Base-by-base conservation (phyloP, 208 protist species). In the Trypanosomatidae sp. region DNA sequence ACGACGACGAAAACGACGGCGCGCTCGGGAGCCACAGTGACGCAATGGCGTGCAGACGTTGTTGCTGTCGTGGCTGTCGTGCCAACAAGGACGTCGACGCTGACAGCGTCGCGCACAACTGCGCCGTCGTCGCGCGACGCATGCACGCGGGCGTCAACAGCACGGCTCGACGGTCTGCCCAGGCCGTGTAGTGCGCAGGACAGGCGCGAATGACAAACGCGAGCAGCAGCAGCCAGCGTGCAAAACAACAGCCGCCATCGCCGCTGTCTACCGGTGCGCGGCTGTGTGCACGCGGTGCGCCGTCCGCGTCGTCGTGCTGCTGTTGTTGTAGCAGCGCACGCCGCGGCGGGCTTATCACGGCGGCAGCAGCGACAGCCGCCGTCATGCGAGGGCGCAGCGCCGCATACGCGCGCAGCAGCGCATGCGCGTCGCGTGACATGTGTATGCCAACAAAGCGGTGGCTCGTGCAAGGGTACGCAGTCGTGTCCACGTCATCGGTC, bases 121-220 rank as follows among this genome's bases (percentile, higher is more conserved):
- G 11, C n/a, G 11, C n/a, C n/a, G 11, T n/a, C n/a, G 30, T 35
- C 30, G 30, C n/a, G 30, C 30, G n/a, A 35, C 30, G n/a, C 11
- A 35, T 15, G 30, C 30, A 35, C 30, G 11, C n/a, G 30, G 64
- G 40, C 2, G 41, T 48, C 46, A 86, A 53, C 7, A 91, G 18
- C 20, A 85, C 48, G 33, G 83, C 61, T 5, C 72, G 72, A 1
- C 81, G 68, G 23, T 87, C 76, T 48, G 71, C 72, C 77, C 81
- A 91, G 7, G 62, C 59, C 6, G 76, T 72, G 59, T 91, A 91
- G 63, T 87, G 62, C 18, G 70, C 61, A 4, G 59, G 39, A 44
- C 62, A 72, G 24, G 75, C 52, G 1, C 59, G 56, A 5, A 84
- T 30, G 0, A 62, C 61, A 53, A 83, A 86, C 0, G 64, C 65